Percentiles rank a stretch among this genome's conserved stretches.
phyloP scores from a whole-genome alignment of 129 eudicot genomes.

The Gnaphalium uliginosum region DNA sequence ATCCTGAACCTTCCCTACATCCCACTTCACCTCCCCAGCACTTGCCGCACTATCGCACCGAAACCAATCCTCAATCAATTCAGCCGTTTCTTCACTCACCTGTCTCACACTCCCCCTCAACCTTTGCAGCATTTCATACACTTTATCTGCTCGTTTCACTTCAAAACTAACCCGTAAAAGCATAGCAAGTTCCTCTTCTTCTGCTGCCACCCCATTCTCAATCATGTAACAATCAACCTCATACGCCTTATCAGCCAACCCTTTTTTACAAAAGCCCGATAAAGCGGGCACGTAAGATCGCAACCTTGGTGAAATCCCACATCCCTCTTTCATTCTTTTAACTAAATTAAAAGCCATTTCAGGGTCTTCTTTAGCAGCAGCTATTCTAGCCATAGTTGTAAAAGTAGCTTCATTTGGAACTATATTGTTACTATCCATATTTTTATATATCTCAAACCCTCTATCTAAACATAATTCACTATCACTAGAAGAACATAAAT shows the following conservation, averaged over 20 bases:
- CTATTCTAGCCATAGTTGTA: constrained; percentile 84
- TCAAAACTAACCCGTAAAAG: constrained; percentile 68
- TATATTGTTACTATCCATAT: constrained; percentile 48
- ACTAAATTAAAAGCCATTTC: constrained; percentile 84
- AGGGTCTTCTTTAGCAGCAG: constrained; percentile 70
- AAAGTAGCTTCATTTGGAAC: constrained; percentile 89
- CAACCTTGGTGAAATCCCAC: constrained; percentile 66
- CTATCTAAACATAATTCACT: constrained; percentile 43
- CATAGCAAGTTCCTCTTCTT: constrained; percentile 66
- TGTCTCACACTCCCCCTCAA: constrained; percentile 70
- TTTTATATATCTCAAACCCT: constrained; percentile 79
- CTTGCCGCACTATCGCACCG: constrained; percentile 47
- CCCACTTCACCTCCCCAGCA: constrained; percentile 73
- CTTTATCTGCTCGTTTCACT: constrained; percentile 52
- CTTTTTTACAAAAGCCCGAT: constrained; percentile 68
- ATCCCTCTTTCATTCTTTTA: constrained; percentile 60
- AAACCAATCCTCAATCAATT: constrained; percentile 78
- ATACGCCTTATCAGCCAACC: constrained; percentile 69
- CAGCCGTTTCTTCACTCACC: constrained; percentile 71
- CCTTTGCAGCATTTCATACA: constrained; percentile 84
- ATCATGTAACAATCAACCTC: constrained; percentile 84
- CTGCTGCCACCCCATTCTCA: constrained; percentile 61
- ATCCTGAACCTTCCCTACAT: constrained; percentile 56
- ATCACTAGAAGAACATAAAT: constrained; percentile 53
- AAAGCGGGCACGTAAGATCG: constrained; percentile 91